phyloP scores from a whole-genome alignment of 2,329 filamentous ascomycete genomes.

The Akanthomyces lecanii region DNA sequence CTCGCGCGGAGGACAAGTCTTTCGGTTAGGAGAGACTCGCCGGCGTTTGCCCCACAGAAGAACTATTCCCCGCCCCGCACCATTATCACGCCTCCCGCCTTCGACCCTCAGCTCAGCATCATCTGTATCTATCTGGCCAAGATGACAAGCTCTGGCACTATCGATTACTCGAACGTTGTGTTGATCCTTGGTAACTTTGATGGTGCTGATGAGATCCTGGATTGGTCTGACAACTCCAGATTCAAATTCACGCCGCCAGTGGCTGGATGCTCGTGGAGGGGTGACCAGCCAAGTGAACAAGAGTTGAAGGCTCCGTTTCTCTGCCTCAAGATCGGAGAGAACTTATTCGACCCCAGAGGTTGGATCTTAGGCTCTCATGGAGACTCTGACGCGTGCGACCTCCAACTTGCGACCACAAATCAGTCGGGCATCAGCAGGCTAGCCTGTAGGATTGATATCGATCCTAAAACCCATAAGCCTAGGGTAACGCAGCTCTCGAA shows the following conservation, averaged over 20 bases:
- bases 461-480: neutral
- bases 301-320: constrained; percentile 9
- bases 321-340: constrained; percentile 14
- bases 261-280: neutral
- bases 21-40: too few species aligned
- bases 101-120: too few species aligned
- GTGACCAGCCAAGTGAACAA: neutral
- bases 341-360: constrained; percentile 16
- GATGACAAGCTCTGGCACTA: neutral
- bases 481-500: neutral
- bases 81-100: too few species aligned
- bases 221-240: neutral
- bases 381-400: constrained; percentile 16
- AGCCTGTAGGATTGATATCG: neutral
- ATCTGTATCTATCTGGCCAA: too few species aligned
- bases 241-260: neutral
- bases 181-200: constrained; percentile 6
- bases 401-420: constrained; percentile 12
- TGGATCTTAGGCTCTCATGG: constrained; percentile 16
- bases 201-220: constrained; percentile 4
- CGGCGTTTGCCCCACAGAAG: neutral
- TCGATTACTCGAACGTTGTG: constrained; percentile 2
- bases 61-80: neutral
- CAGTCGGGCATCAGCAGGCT: constrained; percentile 15
- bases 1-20: too few species aligned